Evolutionary conservation across 495 filamentous ascomycete genomes (phyloP).

Genomic region (Polyplosphaeria fusca): DNA sequence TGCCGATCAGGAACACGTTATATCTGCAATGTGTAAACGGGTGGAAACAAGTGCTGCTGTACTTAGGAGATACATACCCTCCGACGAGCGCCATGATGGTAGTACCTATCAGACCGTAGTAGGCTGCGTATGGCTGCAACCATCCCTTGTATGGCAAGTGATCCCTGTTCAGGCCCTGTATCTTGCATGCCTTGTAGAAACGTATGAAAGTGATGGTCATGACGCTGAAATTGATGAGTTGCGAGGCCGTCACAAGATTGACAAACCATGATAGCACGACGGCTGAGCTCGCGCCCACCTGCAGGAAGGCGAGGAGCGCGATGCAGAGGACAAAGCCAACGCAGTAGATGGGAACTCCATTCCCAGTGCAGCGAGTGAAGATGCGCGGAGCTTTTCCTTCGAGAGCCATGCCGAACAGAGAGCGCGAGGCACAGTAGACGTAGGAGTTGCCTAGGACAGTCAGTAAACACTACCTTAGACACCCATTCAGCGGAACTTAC

Average conservation of each 20-base stretch:
- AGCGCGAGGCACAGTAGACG: slow-evolving; percentile 40
- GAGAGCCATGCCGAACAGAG: slow-evolving; percentile 39
- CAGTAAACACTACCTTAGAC: too few species aligned
- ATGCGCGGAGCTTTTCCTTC: slow-evolving; percentile 39
- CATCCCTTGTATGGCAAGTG: slow-evolving; percentile 63
- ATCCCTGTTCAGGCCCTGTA: slow-evolving; percentile 63
- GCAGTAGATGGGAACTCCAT: slow-evolving; percentile 56
- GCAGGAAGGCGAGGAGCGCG: slow-evolving; percentile 66
- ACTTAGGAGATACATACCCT: too few species aligned
- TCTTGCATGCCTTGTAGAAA: slow-evolving; percentile 66
- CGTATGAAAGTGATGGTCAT: slow-evolving; percentile 68
- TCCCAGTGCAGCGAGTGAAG: slow-evolving; percentile 49
- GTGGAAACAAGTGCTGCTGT: too few species aligned
- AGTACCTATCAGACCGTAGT: slow-evolving; percentile 58
- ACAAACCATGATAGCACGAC: slow-evolving; percentile 76
- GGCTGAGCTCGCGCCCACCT: slow-evolving; percentile 64
- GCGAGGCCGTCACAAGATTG: slow-evolving; percentile 62
- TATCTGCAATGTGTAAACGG: too few species aligned
- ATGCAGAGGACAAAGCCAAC: slow-evolving; percentile 61
- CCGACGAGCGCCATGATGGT: slow-evolving; percentile 70
- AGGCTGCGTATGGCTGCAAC: slow-evolving; percentile 69
- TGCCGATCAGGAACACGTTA: slow-evolving; percentile 67
- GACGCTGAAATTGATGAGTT: slow-evolving; percentile 74
- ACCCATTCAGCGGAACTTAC: too few species aligned
- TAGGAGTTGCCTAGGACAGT: slow-evolving; percentile 41